These are phyloP conservation scores for Bipolaris victoriae DNA, from an alignment of 2,329 filamentous ascomycete genomes.

Conservation along the genomic window DNA sequence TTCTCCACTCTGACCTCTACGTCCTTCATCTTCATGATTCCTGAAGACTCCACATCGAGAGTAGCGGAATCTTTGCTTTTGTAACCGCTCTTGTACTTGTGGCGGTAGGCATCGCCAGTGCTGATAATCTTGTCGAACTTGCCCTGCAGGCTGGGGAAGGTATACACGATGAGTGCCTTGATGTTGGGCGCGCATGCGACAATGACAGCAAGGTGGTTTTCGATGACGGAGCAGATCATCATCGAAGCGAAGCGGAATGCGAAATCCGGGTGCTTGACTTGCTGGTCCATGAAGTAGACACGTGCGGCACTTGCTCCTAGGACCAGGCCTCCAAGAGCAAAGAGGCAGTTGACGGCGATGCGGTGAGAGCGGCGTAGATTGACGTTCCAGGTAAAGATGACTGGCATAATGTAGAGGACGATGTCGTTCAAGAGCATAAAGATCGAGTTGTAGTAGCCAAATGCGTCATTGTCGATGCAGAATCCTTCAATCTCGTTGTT, in stretches of 20 bases:
- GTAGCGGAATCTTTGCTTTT: conserved; percentile 7
- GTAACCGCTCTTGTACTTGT: not conserved
- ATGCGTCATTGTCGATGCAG: conserved; percentile 46
- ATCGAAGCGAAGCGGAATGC: conserved; percentile 34
- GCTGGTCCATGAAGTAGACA: conserved; percentile 34
- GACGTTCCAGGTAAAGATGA: conserved; percentile 48
- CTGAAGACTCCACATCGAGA: conserved; percentile 3
- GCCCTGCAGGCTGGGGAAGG: conserved; percentile 31
- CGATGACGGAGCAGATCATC: conserved; percentile 46
- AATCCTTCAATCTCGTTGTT: conserved; percentile 26
- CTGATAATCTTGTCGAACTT: conserved; percentile 28
- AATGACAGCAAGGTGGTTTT: conserved; percentile 47
- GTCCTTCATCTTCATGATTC: conserved; percentile 8
- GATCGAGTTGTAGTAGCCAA: conserved; percentile 46
- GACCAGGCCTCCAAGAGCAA: conserved; percentile 42
- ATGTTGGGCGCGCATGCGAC: conserved; percentile 46
- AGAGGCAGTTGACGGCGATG: conserved; percentile 45
- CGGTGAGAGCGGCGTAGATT: conserved; percentile 40
- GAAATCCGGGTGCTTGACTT: conserved; percentile 32
- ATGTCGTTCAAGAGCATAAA: conserved; percentile 50
- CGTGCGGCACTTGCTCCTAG: conserved; percentile 37
- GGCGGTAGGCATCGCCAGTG: conserved; percentile 1
- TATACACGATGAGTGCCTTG: conserved; percentile 36
- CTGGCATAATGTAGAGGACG: conserved; percentile 48
- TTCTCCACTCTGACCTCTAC: conserved; percentile 7